These are phyloP conservation scores for Metarhizium anisopliae DNA, from an alignment of 2,329 filamentous ascomycete genomes.

Conservation along the genomic window DNA sequence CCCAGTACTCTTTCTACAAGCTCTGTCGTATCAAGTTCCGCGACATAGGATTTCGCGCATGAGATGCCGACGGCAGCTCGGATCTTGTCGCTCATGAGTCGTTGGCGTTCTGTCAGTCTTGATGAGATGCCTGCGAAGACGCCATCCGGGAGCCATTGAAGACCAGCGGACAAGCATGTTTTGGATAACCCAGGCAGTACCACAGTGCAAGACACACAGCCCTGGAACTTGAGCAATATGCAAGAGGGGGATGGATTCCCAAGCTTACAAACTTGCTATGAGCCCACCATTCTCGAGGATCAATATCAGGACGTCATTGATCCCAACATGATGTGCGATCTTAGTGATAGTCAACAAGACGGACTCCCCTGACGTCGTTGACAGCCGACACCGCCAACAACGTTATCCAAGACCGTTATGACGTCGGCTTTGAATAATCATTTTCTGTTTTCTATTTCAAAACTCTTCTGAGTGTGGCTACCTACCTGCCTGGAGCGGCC, in stretches of 20 bases:
- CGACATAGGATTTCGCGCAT: constrained; percentile 5
- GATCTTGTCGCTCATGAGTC: background rate
- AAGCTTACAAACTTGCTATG: background rate
- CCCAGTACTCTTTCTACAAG: background rate
- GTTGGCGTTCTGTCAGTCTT: background rate
- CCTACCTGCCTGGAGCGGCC: no score
- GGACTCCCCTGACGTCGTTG: background rate
- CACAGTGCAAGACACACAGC: background rate
- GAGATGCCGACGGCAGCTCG: background rate
- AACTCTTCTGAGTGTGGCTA: no score
- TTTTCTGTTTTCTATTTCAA: no score
- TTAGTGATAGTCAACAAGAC: background rate
- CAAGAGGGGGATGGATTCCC: background rate
- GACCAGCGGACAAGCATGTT: background rate
- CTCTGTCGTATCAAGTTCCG: constrained; percentile 3
- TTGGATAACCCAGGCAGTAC: background rate
- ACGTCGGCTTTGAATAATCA: background rate
- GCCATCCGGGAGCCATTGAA: background rate
- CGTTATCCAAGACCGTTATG: background rate
- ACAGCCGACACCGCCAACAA: background rate
- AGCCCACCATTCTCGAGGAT: background rate
- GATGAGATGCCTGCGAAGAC: background rate
- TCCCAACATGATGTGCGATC: background rate
- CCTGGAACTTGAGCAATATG: background rate
- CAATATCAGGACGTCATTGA: background rate